Evolutionary conservation across 2,329 filamentous ascomycete genomes (phyloP), one percentile per base, ranked within the genome.

Genomic region (Phaeoacremonium minimum): DNA sequence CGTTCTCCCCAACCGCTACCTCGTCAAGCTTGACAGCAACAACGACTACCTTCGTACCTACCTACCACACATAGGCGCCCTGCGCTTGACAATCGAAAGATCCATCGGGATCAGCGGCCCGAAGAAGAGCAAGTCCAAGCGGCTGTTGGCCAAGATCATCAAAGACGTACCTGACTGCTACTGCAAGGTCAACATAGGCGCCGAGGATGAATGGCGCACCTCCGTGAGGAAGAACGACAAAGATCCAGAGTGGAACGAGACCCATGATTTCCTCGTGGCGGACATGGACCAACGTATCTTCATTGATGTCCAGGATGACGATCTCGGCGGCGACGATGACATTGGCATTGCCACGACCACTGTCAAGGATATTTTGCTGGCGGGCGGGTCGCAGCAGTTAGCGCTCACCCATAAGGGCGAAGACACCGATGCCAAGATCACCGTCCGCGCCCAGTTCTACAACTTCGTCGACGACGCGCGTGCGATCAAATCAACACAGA

Each of bases 11-110:
- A 72, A 72, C 48, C 67, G 68, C 32, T 69, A 61, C 51, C 58
- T 71, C 11, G 61, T 70, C 47, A 71, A 71, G 48, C 55, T 72
- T 7, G 65, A 69, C 46, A 38, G 49, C 40, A 60, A 56, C 41
- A 66, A 60, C 47, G 67, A 71, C 53, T 71, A 61, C 49, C 70
- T 71, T 59, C 62, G 61, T 49, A 66, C 67, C 0, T 69, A 66
- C 51, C 57, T 67, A 32, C 62, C 58, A 13, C 61, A 63, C 15
- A 44, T 61, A 5, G 68, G 68, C 30, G 52, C 64, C 6, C 43
- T 71, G 8, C 66, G 67, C 12, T 44, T 72, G 5, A 71, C 65
- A 1, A 42, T 71, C 18, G 61, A 62, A 38, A 59, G 54, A 28
- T 64, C 65, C 3, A 57, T 47, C 6, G 63, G 57, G 14, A 54